A percentile compares a stretch with the other conserved stretches of the same genome.
These are phyloP conservation scores for Fusarium neocosmosporiellum DNA, from an alignment of 2,329 filamentous ascomycete genomes.

Conservation along the genomic window DNA sequence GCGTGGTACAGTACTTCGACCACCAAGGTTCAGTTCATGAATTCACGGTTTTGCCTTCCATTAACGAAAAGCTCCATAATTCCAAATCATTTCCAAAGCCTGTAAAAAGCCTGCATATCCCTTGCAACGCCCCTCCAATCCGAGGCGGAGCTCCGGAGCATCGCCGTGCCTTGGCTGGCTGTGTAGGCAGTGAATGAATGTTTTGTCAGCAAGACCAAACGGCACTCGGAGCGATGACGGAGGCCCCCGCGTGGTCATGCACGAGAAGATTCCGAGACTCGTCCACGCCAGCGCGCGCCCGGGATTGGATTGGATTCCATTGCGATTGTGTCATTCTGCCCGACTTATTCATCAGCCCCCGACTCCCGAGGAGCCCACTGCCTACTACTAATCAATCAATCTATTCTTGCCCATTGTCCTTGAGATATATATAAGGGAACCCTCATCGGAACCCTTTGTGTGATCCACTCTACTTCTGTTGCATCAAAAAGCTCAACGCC, in stretches of 20 bases:
- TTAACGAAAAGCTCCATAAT: constrained; percentile 8
- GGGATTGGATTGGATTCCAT: constrained; percentile 24
- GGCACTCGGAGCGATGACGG: constrained; percentile 27
- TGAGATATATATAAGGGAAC: constrained; percentile 17
- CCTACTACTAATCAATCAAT: neutral
- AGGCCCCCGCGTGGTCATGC: constrained; percentile 16
- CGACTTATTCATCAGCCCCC: constrained; percentile 36
- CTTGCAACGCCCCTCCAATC: neutral
- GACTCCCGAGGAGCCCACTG: constrained; percentile 9
- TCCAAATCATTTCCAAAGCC: constrained; percentile 24
- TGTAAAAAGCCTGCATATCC: neutral
- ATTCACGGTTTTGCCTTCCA: neutral
- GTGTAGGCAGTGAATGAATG: neutral
- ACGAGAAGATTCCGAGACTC: constrained; percentile 9
- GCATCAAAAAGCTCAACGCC: constrained; percentile 8
- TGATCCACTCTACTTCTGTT: constrained; percentile 21
- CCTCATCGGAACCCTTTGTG: neutral
- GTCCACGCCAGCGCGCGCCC: neutral
- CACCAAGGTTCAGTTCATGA: neutral
- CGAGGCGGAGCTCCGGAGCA: neutral
- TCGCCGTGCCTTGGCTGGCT: neutral
- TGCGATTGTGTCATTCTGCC: constrained; percentile 36
- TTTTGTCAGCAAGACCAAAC: constrained; percentile 34
- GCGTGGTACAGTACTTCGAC: neutral
- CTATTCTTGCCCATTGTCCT: neutral